Evolutionary conservation across 371 early-diverging fungal genomes (phyloP), one percentile per base, ranked within the genome.

Genomic region (Thermomucor indicae-seudaticae): DNA sequence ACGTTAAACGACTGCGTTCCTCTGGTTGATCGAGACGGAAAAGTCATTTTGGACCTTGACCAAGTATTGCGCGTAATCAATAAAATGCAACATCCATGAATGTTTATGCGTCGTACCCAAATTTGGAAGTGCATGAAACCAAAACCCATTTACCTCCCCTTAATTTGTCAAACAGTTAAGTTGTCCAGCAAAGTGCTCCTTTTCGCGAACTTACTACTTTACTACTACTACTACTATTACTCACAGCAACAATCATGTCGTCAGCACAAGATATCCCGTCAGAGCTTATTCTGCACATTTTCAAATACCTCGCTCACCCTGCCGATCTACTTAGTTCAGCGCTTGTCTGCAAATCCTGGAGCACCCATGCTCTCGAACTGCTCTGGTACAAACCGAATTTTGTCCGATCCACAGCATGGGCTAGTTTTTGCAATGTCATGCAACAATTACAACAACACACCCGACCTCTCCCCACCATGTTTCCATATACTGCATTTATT

Each of bases 351-450:
- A 65, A 62, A 49, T 48, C 66, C 8, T 80, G 78, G 78, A 72
- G 72, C 35, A 58, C 62, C 24, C 65, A 58, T 59, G 70, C 75
- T 4, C 43, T 78, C 11, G 78, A 80, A 49, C 41, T 70, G 4
- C 43, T 80, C 10, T 80, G 80, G 80, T 68, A 67, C 39, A 77
- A 74, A 48, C 80, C 78, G 10, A 43, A 62, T 28, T 66, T 78
- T 25, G 41, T 54, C 24, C 58, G 57, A 45, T 41, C 59, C 25
- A 40, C 49, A 6, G 58, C 57, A 14, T 68, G 68, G 67, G 14
- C 54, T 10, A 55, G 44, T n/a, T 60, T 68, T 19, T 55, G 60
- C 14, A 43, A 60, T 8, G 53, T 63, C 6, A 31, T 68, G 22
- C 23, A 27, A 55, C 49, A 53, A 49, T n/a, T n/a, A n/a, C n/a